Conservation (phyloP, 139 green algal species). For the Pleodorina starrii region DNA sequence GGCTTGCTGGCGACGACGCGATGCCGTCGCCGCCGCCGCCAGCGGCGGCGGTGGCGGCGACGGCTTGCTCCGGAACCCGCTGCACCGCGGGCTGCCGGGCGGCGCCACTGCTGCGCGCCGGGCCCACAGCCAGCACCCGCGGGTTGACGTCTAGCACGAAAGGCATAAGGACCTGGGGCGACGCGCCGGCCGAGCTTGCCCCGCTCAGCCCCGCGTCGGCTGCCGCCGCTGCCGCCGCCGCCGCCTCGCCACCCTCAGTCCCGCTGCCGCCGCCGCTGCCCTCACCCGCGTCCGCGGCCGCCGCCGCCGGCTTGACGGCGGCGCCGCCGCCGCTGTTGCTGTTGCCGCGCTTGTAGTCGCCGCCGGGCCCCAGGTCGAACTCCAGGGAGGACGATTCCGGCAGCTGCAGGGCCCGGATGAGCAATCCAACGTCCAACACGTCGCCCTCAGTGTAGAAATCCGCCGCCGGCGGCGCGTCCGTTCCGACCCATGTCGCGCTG, state of each 20-base stretch:
- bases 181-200: background rate
- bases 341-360: background rate
- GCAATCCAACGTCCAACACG: background rate
- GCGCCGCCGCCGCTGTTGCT: background rate
- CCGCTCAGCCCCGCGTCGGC: background rate
- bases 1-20: too few species aligned
- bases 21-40: too few species aligned
- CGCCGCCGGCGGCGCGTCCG: too few species aligned
- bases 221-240: slow-evolving; percentile 1
- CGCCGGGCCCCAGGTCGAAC: background rate
- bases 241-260: background rate
- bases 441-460: too few species aligned
- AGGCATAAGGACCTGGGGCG: background rate
- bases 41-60: too few species aligned
- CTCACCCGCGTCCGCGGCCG: too few species aligned
- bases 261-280: background rate
- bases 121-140: background rate
- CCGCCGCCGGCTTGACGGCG: background rate
- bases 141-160: slow-evolving; percentile 8
- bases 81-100: too few species aligned
- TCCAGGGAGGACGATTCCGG: background rate
- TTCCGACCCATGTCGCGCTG: too few species aligned
- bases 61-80: too few species aligned
- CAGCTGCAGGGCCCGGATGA: background rate
- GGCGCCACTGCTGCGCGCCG: too few species aligned